Base-by-base conservation (phyloP, 306 rosid genomes). In the Malus orientalis region DNA sequence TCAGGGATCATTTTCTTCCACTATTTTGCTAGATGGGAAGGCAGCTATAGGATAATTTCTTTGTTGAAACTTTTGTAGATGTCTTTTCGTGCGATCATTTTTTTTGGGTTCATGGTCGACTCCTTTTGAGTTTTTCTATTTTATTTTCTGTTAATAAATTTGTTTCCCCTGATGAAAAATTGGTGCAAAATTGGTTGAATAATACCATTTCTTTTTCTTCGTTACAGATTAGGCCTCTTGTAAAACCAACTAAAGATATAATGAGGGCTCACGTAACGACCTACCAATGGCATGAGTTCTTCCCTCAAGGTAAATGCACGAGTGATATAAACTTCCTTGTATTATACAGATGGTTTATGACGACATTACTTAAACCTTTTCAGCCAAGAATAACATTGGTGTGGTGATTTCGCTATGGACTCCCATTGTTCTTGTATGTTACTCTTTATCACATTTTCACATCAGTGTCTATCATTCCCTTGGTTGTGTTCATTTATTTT, bases 241-340 rank as follows among this genome's bases (percentile, higher is more conserved):
- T 92, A 29, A 86, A 40, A 69, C 99, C 99, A 81, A 95, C 99
- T 75, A 89, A 81, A 87, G 81, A 79, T 74, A 89, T 95, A 78
- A 95, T 95, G 99, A 22, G 22, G 16, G 83, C 77, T 74, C 89
- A 3, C 44, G 74, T 95, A 22, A 8, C 18, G 33, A 74, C 25
- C 61, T 95, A 88, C 75, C 74, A 71, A 71, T 95, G 99, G 97
- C 99, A 95, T 32, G 99, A 95, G 74, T 95, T 95, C 88, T 95
- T 95, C 81, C 99, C 97, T 67, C 87, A 59, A 71, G 98, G 98
- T 95, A 92, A 84, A 70, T 49, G 53, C 80, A 51, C 38, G 70
- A 69, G 42, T 79, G 27, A 36, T 59, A 70, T 55, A 76, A 57
- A 72, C 42, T 64, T 66, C 54, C 45, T 44, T 66, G 3, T 40